Evolutionary conservation across 352 stramenopile genomes (phyloP).

Genomic region (Phytophthora pluvialis): DNA sequence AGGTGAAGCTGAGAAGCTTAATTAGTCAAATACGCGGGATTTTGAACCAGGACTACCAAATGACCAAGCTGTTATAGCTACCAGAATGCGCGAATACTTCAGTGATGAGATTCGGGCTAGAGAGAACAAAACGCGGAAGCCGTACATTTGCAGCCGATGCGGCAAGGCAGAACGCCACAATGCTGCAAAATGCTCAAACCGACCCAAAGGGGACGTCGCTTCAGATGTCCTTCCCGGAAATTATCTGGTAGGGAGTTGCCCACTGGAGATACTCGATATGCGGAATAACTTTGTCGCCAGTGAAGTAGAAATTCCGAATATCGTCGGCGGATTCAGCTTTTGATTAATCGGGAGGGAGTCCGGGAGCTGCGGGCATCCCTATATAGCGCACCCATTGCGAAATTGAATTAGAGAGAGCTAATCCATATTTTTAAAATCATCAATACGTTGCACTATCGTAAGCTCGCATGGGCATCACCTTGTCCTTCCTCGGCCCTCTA

Average conservation of each 20-base stretch:
- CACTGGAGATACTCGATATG: not conserved
- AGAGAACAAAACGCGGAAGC: not conserved
- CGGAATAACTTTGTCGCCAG: not conserved
- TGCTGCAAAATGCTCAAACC: not conserved
- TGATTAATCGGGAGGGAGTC: not conserved
- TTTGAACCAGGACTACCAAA: not conserved
- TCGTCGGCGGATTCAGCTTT: not conserved
- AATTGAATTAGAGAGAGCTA: not conserved
- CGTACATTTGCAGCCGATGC: not conserved
- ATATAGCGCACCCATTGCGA: not conserved
- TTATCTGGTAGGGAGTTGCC: not conserved
- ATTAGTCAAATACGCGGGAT: too few relatives aligned
- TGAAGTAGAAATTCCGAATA: not conserved
- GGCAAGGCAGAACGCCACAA: not conserved
- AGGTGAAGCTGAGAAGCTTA: too few relatives aligned
- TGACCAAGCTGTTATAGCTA: not conserved
- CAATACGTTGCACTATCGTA: not conserved
- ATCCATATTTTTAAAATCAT: not conserved
- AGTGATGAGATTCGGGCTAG: not conserved
- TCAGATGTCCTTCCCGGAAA: not conserved
- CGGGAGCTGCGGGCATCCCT: not conserved
- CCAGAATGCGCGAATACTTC: not conserved
- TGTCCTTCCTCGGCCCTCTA: too few relatives aligned
- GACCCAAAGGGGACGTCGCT: not conserved
- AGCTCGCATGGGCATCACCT: not conserved